These are phyloP conservation scores for Dentipellis sp. DNA, from an alignment of 768 basidiomycete species.

Conservation along the genomic window DNA sequence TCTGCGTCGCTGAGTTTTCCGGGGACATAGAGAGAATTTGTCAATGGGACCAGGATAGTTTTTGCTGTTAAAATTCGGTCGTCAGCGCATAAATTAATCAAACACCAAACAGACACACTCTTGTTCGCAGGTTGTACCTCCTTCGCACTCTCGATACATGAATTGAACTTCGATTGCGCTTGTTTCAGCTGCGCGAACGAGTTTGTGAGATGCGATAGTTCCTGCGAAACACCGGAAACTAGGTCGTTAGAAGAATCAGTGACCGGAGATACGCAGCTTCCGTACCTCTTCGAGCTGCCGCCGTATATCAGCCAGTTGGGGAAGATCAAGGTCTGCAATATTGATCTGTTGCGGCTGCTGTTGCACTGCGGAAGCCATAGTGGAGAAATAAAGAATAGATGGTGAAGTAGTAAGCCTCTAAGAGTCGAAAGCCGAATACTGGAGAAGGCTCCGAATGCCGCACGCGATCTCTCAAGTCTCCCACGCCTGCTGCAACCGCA, in stretches of 20 bases:
- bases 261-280: background rate
- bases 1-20: constrained; percentile 79
- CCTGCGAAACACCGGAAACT: constrained; percentile 36
- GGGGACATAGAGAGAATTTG: constrained; percentile 91
- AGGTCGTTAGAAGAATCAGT: background rate
- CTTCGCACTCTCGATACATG: constrained; percentile 72
- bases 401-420: too few relatives aligned
- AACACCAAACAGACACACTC: constrained; percentile 25
- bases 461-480: too few relatives aligned
- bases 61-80: constrained; percentile 45
- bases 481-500: too few relatives aligned
- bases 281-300: constrained; percentile 87
- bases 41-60: constrained; percentile 85
- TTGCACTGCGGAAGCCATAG: background rate
- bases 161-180: constrained; percentile 86
- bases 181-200: constrained; percentile 90
- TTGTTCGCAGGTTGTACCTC: constrained; percentile 68
- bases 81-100: background rate
- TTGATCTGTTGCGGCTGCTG: constrained; percentile 61
- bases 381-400: too few relatives aligned
- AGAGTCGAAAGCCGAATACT: too few relatives aligned
- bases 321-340: constrained; percentile 73
- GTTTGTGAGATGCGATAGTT: constrained; percentile 83
- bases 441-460: too few relatives aligned
- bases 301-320: constrained; percentile 83